Base-by-base conservation (phyloP, 2,329 filamentous ascomycete species). In the Colletotrichum sp. region DNA sequence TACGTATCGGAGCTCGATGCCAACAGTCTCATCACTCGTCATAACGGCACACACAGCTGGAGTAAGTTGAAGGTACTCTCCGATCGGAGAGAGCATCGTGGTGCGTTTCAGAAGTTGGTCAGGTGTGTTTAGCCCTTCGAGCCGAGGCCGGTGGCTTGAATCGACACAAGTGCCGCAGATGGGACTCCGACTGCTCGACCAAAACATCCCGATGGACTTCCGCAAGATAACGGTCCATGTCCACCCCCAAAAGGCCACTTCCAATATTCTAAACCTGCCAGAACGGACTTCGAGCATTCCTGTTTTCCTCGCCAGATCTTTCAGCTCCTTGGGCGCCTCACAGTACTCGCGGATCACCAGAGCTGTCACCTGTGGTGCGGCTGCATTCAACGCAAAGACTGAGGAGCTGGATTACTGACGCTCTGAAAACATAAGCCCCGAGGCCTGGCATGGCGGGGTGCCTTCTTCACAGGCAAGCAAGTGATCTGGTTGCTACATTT, bases 301-400 rank as follows among this genome's bases (percentile, higher is more conserved):
- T 0, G 3, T 0, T 6, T 7, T 49, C 44, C 3, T n/a, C 10
- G 1, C 44, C 6, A 7, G 10, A 21, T 21, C 18, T 21, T 49
- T n/a, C 18, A 13, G 10, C 18, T 12, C 44, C 9, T 21, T 21
- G 7, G 3, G 39, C 18, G 6, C 18, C 1, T 4, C 39, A 49
- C 44, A 44, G 8, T 6, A 1, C 1, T 9, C 18, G 39, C 39
- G 8, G 39, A 44, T 44, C 39, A 44, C 5, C 18, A 44, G 39
- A n/a, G 39, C 15, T 39, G n/a, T n/a, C n/a, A n/a, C n/a, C n/a
- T n/a, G 8, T 2, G 1, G 18, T n/a, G 9, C 18, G 8, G 18
- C 8, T 44, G 18, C 3, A n/a, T 0, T 2, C 16, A n/a, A 2
- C 3, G 39, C 5, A n/a, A 2, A 39, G 1, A n/a, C 2, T 2